These are phyloP conservation scores for Orbilia javanica DNA, from an alignment of 2,329 filamentous ascomycete genomes.

Conservation along the genomic window DNA sequence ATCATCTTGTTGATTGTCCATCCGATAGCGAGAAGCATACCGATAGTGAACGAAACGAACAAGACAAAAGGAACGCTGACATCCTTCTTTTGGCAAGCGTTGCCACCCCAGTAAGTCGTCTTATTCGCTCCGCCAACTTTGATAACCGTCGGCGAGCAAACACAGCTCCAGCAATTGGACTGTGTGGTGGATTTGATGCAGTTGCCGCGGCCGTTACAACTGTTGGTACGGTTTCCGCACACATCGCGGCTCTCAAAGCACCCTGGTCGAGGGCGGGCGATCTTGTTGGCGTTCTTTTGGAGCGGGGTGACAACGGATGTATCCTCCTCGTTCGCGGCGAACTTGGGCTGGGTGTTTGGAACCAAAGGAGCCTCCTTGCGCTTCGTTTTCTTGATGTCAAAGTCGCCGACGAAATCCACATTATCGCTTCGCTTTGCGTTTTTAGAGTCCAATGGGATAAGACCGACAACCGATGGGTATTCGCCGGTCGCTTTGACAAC, in stretches of 20 bases:
- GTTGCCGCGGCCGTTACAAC: slow-evolving; percentile 84
- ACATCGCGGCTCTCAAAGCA: slow-evolving; percentile 80
- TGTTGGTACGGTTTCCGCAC: slow-evolving; percentile 78
- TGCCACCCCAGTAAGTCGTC: slow-evolving; percentile 83
- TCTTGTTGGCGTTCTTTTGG: slow-evolving; percentile 60
- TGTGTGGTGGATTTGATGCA: slow-evolving; percentile 75
- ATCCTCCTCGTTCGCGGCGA: slow-evolving; percentile 59
- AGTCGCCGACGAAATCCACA: slow-evolving; percentile 32
- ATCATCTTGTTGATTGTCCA: slow-evolving; percentile 79
- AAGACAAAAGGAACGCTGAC: slow-evolving; percentile 90
- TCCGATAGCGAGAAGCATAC: slow-evolving; percentile 73
- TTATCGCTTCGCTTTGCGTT: slow-evolving; percentile 40
- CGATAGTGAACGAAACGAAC: slow-evolving; percentile 79
- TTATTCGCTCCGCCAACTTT: slow-evolving; percentile 69
- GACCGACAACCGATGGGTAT: slow-evolving; percentile 48
- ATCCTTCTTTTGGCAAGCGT: slow-evolving; percentile 90
- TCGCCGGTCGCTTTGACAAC: slow-evolving; percentile 24
- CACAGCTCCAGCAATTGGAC: slow-evolving; percentile 80
- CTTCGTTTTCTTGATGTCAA: slow-evolving; percentile 45
- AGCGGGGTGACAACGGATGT: slow-evolving; percentile 65
- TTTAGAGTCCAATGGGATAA: slow-evolving; percentile 40
- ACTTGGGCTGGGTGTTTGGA: slow-evolving; percentile 21
- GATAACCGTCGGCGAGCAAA: slow-evolving; percentile 74
- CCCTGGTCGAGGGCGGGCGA: slow-evolving; percentile 71
- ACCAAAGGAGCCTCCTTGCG: slow-evolving; percentile 48